Conservation (phyloP, 106 monocot species). For the Triglochin maritima region DNA sequence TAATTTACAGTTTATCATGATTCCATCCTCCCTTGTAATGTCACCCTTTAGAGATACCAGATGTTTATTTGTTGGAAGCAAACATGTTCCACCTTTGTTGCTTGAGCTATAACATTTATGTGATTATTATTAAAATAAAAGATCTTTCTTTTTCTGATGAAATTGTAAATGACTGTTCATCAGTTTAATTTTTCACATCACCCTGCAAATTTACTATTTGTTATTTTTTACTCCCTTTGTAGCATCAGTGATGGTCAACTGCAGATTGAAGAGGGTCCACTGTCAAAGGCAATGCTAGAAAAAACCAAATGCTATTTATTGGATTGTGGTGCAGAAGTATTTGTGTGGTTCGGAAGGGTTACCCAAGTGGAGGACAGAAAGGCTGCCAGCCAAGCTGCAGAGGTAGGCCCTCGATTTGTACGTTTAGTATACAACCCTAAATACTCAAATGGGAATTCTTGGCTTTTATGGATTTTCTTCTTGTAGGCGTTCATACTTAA, state of each 20-base stretch:
- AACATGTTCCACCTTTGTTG: too few relatives aligned
- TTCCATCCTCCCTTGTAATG: too few relatives aligned
- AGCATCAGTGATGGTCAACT: slow-evolving; percentile 63
- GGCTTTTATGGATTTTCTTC: not conserved
- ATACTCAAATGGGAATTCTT: not conserved
- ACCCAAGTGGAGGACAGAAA: slow-evolving; percentile 92
- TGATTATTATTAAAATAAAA: too few relatives aligned
- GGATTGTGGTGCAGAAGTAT: slow-evolving; percentile 85
- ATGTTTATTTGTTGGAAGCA: too few relatives aligned
- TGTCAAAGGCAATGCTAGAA: slow-evolving; percentile 60
- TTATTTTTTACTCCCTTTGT: slow-evolving; percentile 5
- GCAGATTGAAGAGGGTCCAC: slow-evolving; percentile 51
- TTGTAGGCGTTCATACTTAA: slow-evolving; percentile 49
- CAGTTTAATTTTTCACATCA: too few relatives aligned
- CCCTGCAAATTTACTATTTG: not conserved
- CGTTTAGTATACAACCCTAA: not conserved
- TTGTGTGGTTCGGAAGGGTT: slow-evolving; percentile 90
- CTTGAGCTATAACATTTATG: too few relatives aligned
- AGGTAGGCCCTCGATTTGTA: slow-evolving; percentile 28
- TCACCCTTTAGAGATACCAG: too few relatives aligned
- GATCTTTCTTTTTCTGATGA: too few relatives aligned
- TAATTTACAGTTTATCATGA: too few relatives aligned
- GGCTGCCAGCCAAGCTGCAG: slow-evolving; percentile 55
- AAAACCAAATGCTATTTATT: slow-evolving; percentile 87
- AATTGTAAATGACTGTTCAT: too few relatives aligned